Evolutionary conservation across 805 yeast genomes (phyloP), one percentile per base, ranked within the genome.

Genomic region (Zygosaccharomyces siamensis): DNA sequence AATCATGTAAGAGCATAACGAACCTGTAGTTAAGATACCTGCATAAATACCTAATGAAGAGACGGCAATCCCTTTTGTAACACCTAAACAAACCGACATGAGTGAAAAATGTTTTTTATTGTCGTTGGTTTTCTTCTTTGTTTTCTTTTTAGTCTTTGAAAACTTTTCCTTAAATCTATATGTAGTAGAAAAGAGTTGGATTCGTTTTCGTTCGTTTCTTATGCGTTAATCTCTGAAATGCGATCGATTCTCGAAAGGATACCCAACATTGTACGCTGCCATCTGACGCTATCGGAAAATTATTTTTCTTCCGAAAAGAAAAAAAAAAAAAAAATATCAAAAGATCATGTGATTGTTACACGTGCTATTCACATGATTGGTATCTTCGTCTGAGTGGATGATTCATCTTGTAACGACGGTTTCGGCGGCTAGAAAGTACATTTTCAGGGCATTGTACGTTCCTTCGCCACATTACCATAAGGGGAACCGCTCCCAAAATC

Each of bases 31-130:
- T 24, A 58, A 50, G 4, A 78, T 67, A 18, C 82, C 78, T 5
- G 86, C 72, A 58, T 81, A 74, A 52, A 84, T 62, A 16, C 93
- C 93, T 39, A 85, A 67, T 6, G 89, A 78, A 6, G 85, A 74
- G 33, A 79, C 77, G 27, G 90, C 92, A 39, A 83, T 69, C 43
- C 83, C 66, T 62, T 85, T 85, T 51, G 82, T 77, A 21, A 75
- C 70, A 21, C 49, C 51, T 28, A 51, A 36, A 41, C 54, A 51
- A 27, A 47, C 51, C n/a, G 54, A 51, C 54, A 51, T 51, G 20
- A 16, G 11, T 26, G 18, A 28, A 12, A 39, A 12, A 18, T 18
- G 20, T 18, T 10, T 33, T 7, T 5, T 31, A 6, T 23, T 23
- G 7, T 6, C 3, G 7, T 23, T 23, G 24, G 24, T 23, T 5